phyloP scores from a whole-genome alignment of 2,329 filamentous ascomycete genomes.

The Conoideocrella luteorostrata region DNA sequence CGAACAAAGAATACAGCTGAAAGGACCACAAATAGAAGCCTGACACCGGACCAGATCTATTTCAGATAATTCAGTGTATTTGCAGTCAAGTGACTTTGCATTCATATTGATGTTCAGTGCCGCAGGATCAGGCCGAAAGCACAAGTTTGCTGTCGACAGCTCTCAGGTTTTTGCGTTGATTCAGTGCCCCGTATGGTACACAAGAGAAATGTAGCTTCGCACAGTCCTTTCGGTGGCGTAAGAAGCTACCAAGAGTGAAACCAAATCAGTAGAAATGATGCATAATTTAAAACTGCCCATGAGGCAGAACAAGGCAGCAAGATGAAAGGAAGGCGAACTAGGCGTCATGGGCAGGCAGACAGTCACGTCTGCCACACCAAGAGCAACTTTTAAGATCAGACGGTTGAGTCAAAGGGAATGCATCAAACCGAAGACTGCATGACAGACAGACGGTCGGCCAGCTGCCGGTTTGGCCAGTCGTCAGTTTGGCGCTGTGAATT shows the following conservation, averaged over 20 bases:
- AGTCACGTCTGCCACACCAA: not conserved
- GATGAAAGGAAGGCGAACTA: not conserved
- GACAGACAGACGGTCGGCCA: constrained; percentile 1
- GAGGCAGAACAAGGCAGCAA: constrained; percentile 3
- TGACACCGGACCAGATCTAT: not conserved
- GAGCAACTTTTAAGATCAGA: not conserved
- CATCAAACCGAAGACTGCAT: no score
- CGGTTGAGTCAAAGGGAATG: not conserved
- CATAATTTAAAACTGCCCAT: not conserved
- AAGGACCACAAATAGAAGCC: not conserved
- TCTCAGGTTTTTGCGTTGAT: no score
- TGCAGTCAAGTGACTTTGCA: not conserved
- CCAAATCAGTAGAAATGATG: not conserved
- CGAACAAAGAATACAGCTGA: not conserved
- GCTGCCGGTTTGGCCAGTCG: constrained; percentile 6
- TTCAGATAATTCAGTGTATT: not conserved
- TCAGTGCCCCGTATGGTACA: no score
- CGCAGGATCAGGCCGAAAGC: no score
- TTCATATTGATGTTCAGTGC: constrained; percentile 1
- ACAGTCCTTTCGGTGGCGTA: not conserved
- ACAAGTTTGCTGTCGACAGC: no score
- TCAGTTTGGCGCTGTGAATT: constrained; percentile 3
- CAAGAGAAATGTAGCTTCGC: no score
- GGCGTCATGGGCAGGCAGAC: not conserved
- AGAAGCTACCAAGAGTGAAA: no score